These are phyloP conservation scores for Lactarius evosmus DNA, from an alignment of 768 basidiomycete genomes.

Conservation along the genomic window DNA sequence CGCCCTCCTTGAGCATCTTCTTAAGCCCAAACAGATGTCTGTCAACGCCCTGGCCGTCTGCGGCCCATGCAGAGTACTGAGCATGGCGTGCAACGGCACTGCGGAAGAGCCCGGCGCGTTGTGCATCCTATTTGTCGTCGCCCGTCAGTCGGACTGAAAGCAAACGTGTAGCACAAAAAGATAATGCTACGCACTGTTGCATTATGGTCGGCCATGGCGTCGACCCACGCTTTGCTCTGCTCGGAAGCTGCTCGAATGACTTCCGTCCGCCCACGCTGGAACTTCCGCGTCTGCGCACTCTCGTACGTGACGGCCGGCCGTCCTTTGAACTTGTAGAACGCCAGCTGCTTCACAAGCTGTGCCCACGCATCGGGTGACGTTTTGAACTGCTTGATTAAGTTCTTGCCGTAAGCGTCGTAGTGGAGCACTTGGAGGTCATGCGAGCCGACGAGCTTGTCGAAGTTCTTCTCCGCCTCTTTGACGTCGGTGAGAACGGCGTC, in stretches of 20 bases:
- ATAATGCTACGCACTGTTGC: conserved; percentile 42
- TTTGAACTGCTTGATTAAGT: conserved; percentile 75
- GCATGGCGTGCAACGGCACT: conserved; percentile 78
- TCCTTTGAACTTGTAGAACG: conserved; percentile 80
- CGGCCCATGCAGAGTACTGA: conserved; percentile 86
- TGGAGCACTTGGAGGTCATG: conserved; percentile 62
- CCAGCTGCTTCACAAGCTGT: conserved; percentile 94
- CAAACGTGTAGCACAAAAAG: not conserved
- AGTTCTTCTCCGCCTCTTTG: conserved; percentile 56
- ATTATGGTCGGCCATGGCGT: conserved; percentile 74
- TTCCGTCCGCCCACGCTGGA: conserved; percentile 87
- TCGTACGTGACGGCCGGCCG: conserved; percentile 87
- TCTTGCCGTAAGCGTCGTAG: conserved; percentile 69
- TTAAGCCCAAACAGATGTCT: conserved; percentile 93
- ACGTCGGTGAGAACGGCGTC: conserved; percentile 51
- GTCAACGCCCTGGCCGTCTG: conserved; percentile 93
- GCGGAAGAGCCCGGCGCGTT: conserved; percentile 66
- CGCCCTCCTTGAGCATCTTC: conserved; percentile 70
- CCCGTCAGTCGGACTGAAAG: not conserved
- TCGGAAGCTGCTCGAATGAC: conserved; percentile 84
- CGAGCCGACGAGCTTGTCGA: conserved; percentile 67
- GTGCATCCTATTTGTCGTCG: conserved; percentile 41
- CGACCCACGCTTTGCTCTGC: conserved; percentile 81
- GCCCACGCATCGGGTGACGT: conserved; percentile 92
- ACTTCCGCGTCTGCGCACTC: conserved; percentile 91